These are phyloP conservation scores for Monascus purpureus DNA, from an alignment of 495 filamentous ascomycete species.

Conservation along the genomic window DNA sequence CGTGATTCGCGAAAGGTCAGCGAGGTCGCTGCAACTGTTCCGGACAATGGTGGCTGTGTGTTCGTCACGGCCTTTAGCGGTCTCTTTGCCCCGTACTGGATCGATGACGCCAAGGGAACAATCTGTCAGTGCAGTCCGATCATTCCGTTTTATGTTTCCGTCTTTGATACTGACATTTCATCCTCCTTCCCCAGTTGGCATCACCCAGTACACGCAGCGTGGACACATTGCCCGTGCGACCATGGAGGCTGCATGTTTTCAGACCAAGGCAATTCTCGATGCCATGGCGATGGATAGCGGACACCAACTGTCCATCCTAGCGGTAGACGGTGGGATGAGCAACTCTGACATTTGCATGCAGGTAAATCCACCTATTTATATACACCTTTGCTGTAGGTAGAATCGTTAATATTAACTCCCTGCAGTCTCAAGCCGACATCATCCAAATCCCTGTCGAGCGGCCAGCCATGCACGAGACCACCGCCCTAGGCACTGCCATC, in stretches of 20 bases:
- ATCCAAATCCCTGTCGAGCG: constrained; percentile 79
- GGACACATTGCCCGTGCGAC: constrained; percentile 91
- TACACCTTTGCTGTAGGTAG: not conserved
- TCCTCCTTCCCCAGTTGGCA: constrained; percentile 44
- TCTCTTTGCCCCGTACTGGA: constrained; percentile 97
- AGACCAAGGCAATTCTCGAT: constrained; percentile 87
- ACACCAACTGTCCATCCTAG: constrained; percentile 59
- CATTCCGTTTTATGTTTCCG: not conserved
- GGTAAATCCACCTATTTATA: constrained; percentile 22
- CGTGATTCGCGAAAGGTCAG: constrained; percentile 65
- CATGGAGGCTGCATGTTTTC: constrained; percentile 88
- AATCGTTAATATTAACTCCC: not conserved
- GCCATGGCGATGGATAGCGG: constrained; percentile 89
- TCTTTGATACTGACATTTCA: constrained; percentile 3
- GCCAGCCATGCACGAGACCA: constrained; percentile 87
- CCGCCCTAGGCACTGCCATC: constrained; percentile 84
- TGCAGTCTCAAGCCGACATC: constrained; percentile 78
- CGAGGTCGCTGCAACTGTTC: constrained; percentile 64
- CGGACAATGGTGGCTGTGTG: constrained; percentile 82
- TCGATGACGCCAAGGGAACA: constrained; percentile 87
- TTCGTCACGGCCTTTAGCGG: constrained; percentile 97
- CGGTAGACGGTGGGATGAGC: constrained; percentile 90
- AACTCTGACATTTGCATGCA: constrained; percentile 95
- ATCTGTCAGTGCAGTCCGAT: constrained; percentile 50
- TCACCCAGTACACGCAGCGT: constrained; percentile 80